Evolutionary conservation across 768 basidiomycete species (phyloP).

Genomic region (Nidularia pulvinata): DNA sequence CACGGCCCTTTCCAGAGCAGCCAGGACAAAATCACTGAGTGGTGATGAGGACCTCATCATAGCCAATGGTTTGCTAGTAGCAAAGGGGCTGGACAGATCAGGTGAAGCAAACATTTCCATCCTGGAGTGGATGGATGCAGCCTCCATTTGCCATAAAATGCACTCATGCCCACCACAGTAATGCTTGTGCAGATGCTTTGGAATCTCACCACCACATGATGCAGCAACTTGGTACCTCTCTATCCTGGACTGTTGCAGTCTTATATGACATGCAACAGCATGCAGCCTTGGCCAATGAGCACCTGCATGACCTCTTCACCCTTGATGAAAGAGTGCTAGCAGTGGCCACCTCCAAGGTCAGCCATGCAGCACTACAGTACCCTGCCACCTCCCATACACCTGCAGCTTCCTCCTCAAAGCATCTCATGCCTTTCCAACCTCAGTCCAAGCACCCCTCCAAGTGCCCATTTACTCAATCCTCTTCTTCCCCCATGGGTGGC

Average conservation of each 20-base stretch:
- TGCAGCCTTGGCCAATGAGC: slow-evolving; percentile 4
- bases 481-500: neutral
- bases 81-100: slow-evolving; percentile 12
- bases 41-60: slow-evolving; percentile 14
- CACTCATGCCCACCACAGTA: slow-evolving; percentile 9
- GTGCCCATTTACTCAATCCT: neutral
- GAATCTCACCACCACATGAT: slow-evolving; percentile 8
- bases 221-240: neutral
- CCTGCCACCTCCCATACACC: neutral
- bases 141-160: slow-evolving; percentile 1
- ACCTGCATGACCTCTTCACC: slow-evolving; percentile 11
- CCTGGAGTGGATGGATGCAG: slow-evolving; percentile 8
- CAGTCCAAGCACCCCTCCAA: neutral
- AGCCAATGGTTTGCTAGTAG: slow-evolving; percentile 2
- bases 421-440: neutral
- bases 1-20: slow-evolving; percentile 9
- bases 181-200: slow-evolving; percentile 6
- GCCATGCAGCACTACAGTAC: neutral
- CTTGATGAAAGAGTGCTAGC: slow-evolving; percentile 4
- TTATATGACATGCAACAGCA: slow-evolving; percentile 19
- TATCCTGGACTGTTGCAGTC: slow-evolving; percentile 11
- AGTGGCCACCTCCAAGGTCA: slow-evolving; percentile 2
- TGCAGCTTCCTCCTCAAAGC: too few relatives aligned
- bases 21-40: slow-evolving; percentile 5
- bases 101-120: slow-evolving; percentile 12